phyloP scores from a whole-genome alignment of 2,329 filamentous ascomycete genomes.

The Dothistroma septosporum region DNA sequence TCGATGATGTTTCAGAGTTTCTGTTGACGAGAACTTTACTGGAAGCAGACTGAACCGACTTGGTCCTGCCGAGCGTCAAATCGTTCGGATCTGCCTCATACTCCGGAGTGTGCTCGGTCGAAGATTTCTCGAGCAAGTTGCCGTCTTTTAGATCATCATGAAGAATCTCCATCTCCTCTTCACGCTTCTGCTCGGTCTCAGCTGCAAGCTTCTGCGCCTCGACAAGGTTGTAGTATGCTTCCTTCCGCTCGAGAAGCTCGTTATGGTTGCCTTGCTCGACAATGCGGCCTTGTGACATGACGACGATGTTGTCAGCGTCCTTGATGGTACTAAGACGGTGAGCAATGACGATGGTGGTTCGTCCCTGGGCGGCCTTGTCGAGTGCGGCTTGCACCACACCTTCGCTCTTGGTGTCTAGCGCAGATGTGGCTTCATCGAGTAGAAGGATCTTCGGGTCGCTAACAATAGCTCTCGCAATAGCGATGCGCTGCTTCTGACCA shows the following conservation, averaged over 20 bases:
- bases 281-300: constrained; percentile 81
- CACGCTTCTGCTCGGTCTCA: constrained; percentile 55
- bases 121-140: constrained; percentile 24
- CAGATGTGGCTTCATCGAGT: constrained; percentile 91
- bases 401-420: constrained; percentile 90
- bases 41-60: constrained; percentile 56
- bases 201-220: constrained; percentile 78
- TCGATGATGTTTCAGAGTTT: constrained; percentile 20
- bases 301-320: constrained; percentile 91
- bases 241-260: constrained; percentile 63
- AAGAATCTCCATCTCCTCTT: constrained; percentile 33
- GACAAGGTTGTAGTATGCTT: constrained; percentile 79
- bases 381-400: constrained; percentile 90
- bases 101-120: constrained; percentile 22
- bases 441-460: constrained; percentile 88
- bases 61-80: constrained; percentile 53
- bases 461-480: constrained; percentile 85
- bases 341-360: constrained; percentile 94
- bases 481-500: constrained; percentile 91
- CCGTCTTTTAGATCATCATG: constrained; percentile 28
- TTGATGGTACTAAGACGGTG: constrained; percentile 93
- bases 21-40: constrained; percentile 64
- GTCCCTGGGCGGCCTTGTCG: constrained; percentile 75
- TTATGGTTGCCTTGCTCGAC: constrained; percentile 89
- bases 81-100: constrained; percentile 58